Base-by-base conservation (phyloP, 179 eudicot species). In the Spergularia azorica region DNA sequence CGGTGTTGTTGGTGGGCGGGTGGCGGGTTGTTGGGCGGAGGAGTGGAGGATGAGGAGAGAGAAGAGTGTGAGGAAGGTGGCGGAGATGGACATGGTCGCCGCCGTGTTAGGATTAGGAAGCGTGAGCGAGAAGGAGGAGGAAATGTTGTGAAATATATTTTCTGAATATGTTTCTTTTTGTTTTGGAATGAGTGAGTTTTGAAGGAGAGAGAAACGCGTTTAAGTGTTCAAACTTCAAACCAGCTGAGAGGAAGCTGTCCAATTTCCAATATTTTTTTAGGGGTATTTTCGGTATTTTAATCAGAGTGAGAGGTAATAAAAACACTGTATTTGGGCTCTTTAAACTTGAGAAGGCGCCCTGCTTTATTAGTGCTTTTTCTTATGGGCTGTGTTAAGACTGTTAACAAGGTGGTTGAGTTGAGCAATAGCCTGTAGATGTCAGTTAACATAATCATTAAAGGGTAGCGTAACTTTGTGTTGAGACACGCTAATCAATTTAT, bases 151-250 rank as follows among this genome's bases (percentile, higher is more conserved):
- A 0, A 38, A 18, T 15, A 15, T 10, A 4, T 26, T 26, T 26
- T 26, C 2, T 26, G 32, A 1, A 26, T 1, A 26, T 26, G 32
- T 26, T 26, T 26, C 2, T 55, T 9, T 9, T 2, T 10, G 58
- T 54, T 54, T 54, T 54, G n/a, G n/a, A 50, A 20, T 21, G 72
- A 59, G 54, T 12, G 74, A 54, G 67, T 13, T 5, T n/a, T 18
- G 75, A 64, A 48, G 16, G 51, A 16, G 67, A 51, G 58, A 70
- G 43, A 60, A 46, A 81, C 79, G 81, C 81, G 84, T 61, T 12
- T 48, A 39, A 51, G 65, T 21, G 67, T 32, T 51, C 38, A 50
- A 38, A 60, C 61, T 32, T 51, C 38, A 32, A 38, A 60, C 61
- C 63, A 61, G 78, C 63, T 76, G 76, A 76, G 69, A 5, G 32